Evolutionary conservation across 129 eudicot species (phyloP).

Genomic region (Flaveria robusta): DNA sequence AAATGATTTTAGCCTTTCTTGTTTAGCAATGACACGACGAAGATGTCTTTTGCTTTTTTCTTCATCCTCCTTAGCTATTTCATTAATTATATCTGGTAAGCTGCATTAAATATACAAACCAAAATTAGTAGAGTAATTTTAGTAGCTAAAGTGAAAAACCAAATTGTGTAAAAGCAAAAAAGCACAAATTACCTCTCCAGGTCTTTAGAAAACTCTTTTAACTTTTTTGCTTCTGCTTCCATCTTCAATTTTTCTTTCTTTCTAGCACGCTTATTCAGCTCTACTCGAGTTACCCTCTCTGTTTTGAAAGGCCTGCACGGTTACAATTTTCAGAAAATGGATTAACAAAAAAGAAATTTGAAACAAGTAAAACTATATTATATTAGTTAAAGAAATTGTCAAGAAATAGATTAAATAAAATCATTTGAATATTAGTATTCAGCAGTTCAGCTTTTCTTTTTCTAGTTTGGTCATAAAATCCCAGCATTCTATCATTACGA

Average conservation of each 20-base stretch:
- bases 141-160: neutral
- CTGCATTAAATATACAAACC: constrained; percentile 37
- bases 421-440: neutral
- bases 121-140: neutral
- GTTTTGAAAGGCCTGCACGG: constrained; percentile 58
- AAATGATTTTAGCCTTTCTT: constrained; percentile 63
- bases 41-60: constrained; percentile 71
- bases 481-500: neutral
- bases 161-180: neutral
- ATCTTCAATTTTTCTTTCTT: constrained; percentile 53
- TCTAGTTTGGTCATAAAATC: neutral
- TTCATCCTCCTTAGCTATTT: constrained; percentile 82
- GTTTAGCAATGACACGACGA: constrained; percentile 67
- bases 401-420: neutral
- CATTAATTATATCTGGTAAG: constrained; percentile 71
- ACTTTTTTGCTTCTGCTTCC: constrained; percentile 60
- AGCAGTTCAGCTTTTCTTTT: neutral
- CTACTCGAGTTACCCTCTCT: constrained; percentile 70
- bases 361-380: neutral
- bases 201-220: constrained; percentile 55
- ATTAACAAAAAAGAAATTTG: neutral
- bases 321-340: neutral
- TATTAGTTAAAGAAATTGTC: neutral
- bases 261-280: constrained; percentile 67
- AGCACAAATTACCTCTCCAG: constrained; percentile 59